These are phyloP conservation scores for Globisporangium radiosum DNA, from an alignment of 352 stramenopile genomes.

Conservation along the genomic window DNA sequence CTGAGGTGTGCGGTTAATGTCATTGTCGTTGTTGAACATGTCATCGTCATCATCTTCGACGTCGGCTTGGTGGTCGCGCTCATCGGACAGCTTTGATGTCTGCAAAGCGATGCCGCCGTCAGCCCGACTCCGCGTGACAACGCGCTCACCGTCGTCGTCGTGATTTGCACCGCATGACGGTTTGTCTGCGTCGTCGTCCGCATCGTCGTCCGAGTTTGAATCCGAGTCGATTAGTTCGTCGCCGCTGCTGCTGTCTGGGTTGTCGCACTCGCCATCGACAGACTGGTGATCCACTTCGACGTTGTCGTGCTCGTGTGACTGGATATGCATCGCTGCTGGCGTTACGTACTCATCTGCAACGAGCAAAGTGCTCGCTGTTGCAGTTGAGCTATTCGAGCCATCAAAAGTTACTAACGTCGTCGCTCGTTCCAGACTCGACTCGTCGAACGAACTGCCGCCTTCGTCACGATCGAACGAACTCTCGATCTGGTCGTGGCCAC, in stretches of 20 bases:
- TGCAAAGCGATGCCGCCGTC: too few species aligned
- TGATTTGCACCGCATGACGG: not conserved
- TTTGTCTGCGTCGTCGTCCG: slow-evolving; percentile 1
- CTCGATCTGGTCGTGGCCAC: slow-evolving; percentile 2
- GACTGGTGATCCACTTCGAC: slow-evolving; percentile 1
- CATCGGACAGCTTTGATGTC: not conserved
- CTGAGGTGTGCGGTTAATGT: not conserved
- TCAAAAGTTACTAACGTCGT: not conserved
- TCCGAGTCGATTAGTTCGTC: slow-evolving; percentile 19
- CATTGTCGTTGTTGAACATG: slow-evolving; percentile 1
- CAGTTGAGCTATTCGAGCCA: too few species aligned
- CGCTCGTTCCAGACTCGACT: not conserved
- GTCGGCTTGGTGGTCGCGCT: not conserved
- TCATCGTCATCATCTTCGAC: not conserved
- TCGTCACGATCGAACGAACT: slow-evolving; percentile 3
- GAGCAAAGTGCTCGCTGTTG: too few species aligned
- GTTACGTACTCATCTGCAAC: too few species aligned
- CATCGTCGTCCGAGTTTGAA: slow-evolving; percentile 10
- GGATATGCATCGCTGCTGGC: not conserved
- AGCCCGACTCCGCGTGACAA: not conserved
- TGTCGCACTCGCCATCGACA: not conserved
- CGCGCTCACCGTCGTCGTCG: not conserved
- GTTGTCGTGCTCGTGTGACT: not conserved
- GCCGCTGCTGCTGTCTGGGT: not conserved
- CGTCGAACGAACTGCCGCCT: not conserved